Evolutionary conservation across 192 early-diverging fungal species (phyloP), one percentile per base, ranked within the genome.

Genomic region (Rhizophagus clarus): DNA sequence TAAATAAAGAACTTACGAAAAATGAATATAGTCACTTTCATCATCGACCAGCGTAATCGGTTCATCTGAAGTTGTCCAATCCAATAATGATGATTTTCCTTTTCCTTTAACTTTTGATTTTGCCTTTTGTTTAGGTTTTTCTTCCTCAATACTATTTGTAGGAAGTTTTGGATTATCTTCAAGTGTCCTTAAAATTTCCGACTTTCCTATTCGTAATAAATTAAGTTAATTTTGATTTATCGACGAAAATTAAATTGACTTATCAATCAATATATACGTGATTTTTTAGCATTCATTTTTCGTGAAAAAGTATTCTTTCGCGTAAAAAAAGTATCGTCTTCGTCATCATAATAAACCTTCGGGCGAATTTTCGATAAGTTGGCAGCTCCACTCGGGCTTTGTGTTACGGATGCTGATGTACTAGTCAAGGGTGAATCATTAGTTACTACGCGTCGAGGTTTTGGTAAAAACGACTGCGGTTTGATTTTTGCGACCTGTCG

Each of bases 381-480:
- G 22, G 24, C 51, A 15, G 12, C 17, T 5, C 24, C 61, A 28
- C n/a, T 34, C 34, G 20, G 61, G 24, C 32, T 40, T 11, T 76
- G 17, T 40, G 32, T n/a, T 20, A 61, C 34, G 14, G 11, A 24
- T 11, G 42, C 10, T 17, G 51, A 32, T 24, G 28, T 63, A 14
- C 20, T 12, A 24, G 32, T 15, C 9, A 29, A 17, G 0, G 28
- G 5, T 42, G 29, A 64, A 34, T 28, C 34, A 17, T 3, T 42
- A 17, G 71, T 26, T 24, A 72, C n/a, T 24, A 42, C 61, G 75
- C 61, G 75, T 76, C 75, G 75, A 32, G 75, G 22, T 40, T 76
- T 61, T 34, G 34, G 20, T 40, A 29, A 20, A 40, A 76, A 24
- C 31, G 31, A 26, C 24, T 61, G 75, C 47, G 75, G 75, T 24